Base-by-base conservation (phyloP, 257 asterid genomes). In the Petunia secreta region DNA sequence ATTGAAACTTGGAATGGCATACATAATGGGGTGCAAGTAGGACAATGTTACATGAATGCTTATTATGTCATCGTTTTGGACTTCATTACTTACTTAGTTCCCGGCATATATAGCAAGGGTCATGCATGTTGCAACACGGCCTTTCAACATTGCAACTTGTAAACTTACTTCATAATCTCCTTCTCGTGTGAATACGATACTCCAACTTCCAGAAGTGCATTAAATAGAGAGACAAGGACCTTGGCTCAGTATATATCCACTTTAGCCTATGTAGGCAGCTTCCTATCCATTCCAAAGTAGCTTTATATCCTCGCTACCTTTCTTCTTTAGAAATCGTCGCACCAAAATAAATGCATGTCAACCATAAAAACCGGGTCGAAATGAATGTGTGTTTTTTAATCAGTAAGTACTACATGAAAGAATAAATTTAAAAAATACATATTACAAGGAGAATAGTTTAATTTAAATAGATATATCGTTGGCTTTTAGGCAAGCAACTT, bases 201-300 rank as follows among this genome's bases (percentile, higher is more conserved):
- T 8, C 34, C 64, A 16, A 59, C 64, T n/a, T 59, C 38, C 8
- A 59, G 8, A 7, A 14, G 5, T 6, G 39, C 50, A 11, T 64
- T 64, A 64, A 38, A 37, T 64, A 38, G 4, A 13, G 48, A 38
- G 34, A 39, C 7, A 13, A 65, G 6, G 8, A 63, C 14, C 10
- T 15, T 41, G 38, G 52, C 6, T 68, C n/a, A 68, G 5, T 41
- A 44, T 67, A n/a, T 3, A 43, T 54, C 3, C 6, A 68, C n/a
- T 8, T 2, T 4, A 44, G 75, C 41, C 75, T 68, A 68, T 68
- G 39, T 44, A 68, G 75, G 44, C 57, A 39, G 75, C 75, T n/a
- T 60, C 7, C n/a, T n/a, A 43, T 67, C 37, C 44, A 67, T 43
- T 67, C 55, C 8, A 67, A 67, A 67, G 39, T 67, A 53, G 59